phyloP scores from a whole-genome alignment of 768 basidiomycete species.

The Boletus speciosus region DNA sequence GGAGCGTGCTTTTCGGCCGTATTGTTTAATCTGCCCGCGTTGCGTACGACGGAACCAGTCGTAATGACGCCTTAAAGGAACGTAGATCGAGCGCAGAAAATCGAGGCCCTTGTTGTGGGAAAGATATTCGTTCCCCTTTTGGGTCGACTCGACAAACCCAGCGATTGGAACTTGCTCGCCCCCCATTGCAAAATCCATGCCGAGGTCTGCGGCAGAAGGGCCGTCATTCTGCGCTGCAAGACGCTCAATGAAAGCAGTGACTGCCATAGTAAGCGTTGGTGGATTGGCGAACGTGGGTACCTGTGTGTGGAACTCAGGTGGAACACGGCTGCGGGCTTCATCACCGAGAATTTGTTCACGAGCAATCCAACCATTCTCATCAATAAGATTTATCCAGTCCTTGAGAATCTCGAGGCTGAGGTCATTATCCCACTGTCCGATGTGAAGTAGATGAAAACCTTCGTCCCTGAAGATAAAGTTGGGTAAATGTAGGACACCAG shows the following conservation, averaged over 20 bases:
- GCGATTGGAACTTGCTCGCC: slow-evolving; percentile 51
- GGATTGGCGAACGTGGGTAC: slow-evolving; percentile 95
- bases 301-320: slow-evolving; percentile 86
- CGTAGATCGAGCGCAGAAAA: slow-evolving; percentile 80
- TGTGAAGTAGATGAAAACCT: slow-evolving; percentile 90
- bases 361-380: slow-evolving; percentile 94
- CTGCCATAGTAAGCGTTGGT: slow-evolving; percentile 90
- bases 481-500: not conserved
- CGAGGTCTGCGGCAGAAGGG: slow-evolving; percentile 59
- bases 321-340: slow-evolving; percentile 94
- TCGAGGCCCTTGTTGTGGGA: slow-evolving; percentile 58
- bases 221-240: slow-evolving; percentile 46
- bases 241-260: slow-evolving; percentile 84
- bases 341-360: slow-evolving; percentile 96
- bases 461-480: slow-evolving; percentile 67
- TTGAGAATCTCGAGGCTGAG: slow-evolving; percentile 87
- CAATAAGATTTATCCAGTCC: slow-evolving; percentile 87
- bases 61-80: slow-evolving; percentile 84
- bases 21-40: slow-evolving; percentile 90
- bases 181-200: slow-evolving; percentile 56
- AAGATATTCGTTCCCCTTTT: slow-evolving; percentile 47
- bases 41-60: slow-evolving; percentile 96
- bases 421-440: slow-evolving; percentile 92
- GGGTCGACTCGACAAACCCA: slow-evolving; percentile 13
- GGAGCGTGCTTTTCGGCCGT: slow-evolving; percentile 79